Conservation (phyloP, 2,329 filamentous ascomycete species). For the Podosphaera aphanis region DNA sequence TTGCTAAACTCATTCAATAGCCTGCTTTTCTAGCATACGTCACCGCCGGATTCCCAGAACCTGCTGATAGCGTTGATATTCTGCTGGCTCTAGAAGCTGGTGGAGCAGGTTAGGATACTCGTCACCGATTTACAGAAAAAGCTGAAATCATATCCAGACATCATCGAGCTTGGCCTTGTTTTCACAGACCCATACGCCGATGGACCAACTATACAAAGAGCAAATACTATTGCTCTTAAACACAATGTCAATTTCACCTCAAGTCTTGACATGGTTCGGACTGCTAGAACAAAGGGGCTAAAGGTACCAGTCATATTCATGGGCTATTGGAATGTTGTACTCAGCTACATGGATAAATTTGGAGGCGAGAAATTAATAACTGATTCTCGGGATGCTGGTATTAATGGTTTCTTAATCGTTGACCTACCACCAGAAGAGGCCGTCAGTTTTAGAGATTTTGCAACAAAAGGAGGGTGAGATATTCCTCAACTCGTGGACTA, state of each 20-base stretch:
- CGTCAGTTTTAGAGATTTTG: conserved; percentile 69
- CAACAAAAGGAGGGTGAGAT: conserved; percentile 47
- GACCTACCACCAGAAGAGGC: conserved; percentile 93
- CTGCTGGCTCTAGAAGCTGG: conserved; percentile 79
- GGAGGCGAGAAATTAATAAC: conserved; percentile 73
- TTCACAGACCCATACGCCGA: conserved; percentile 98
- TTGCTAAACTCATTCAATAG: conserved; percentile 6
- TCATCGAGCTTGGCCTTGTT: conserved; percentile 86
- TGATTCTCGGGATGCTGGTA: conserved; percentile 62
- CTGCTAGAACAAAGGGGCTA: conserved; percentile 55
- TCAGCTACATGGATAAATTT: conserved; percentile 37
- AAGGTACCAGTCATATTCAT: conserved; percentile 73
- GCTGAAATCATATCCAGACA: conserved; percentile 29
- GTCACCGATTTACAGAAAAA: background rate
- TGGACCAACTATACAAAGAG: conserved; percentile 85
- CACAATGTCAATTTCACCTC: conserved; percentile 70
- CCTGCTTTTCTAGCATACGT: conserved; percentile 79
- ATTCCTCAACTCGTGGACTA: background rate
- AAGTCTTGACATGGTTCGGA: conserved; percentile 62
- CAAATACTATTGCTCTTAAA: conserved; percentile 72
- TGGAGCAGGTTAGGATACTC: conserved; percentile 44
- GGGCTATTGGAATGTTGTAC: conserved; percentile 95
- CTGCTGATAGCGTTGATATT: conserved; percentile 62
- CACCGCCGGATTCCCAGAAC: conserved; percentile 72
- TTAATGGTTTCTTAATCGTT: conserved; percentile 93